Conservation (phyloP, 805 yeast species). For the Zygotorulaspora florentina region DNA sequence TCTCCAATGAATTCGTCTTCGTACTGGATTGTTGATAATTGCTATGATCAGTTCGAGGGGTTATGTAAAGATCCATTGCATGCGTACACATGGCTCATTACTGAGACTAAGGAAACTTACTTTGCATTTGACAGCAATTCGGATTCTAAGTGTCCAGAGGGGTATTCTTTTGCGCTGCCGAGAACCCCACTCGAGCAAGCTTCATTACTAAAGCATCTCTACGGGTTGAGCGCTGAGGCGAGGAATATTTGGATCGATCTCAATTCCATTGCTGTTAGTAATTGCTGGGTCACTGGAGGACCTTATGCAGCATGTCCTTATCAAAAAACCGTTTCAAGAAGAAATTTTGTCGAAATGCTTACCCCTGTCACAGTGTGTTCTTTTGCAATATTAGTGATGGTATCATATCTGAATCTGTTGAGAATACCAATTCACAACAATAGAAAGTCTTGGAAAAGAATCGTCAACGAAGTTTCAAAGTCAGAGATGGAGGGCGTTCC, state of each 20-base stretch:
- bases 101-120: constrained; percentile 38
- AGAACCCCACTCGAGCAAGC: constrained; percentile 45
- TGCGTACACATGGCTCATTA: constrained; percentile 44
- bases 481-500: constrained; percentile 87
- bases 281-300: constrained; percentile 88
- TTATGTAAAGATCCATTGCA: constrained; percentile 50
- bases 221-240: constrained; percentile 6
- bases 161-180: constrained; percentile 45
- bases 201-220: constrained; percentile 20
- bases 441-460: constrained; percentile 58
- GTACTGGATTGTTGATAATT: constrained; percentile 67
- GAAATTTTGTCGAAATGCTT: constrained; percentile 58
- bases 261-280: constrained; percentile 66
- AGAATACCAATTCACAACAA: constrained; percentile 67
- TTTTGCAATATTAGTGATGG: constrained; percentile 45
- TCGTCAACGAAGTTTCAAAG: constrained; percentile 51
- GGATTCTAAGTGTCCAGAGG: constrained; percentile 36
- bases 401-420: constrained; percentile 53
- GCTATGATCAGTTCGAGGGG: constrained; percentile 49
- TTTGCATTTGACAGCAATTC: constrained; percentile 36
- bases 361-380: constrained; percentile 65
- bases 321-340: constrained; percentile 47
- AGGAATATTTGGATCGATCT: constrained; percentile 63
- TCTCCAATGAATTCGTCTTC: constrained; percentile 16
- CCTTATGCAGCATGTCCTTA: constrained; percentile 77